Percentiles rank a stretch among this genome's conserved stretches.
Conservation (phyloP, 2,329 filamentous ascomycete species). For the Ascochyta koolunga region DNA sequence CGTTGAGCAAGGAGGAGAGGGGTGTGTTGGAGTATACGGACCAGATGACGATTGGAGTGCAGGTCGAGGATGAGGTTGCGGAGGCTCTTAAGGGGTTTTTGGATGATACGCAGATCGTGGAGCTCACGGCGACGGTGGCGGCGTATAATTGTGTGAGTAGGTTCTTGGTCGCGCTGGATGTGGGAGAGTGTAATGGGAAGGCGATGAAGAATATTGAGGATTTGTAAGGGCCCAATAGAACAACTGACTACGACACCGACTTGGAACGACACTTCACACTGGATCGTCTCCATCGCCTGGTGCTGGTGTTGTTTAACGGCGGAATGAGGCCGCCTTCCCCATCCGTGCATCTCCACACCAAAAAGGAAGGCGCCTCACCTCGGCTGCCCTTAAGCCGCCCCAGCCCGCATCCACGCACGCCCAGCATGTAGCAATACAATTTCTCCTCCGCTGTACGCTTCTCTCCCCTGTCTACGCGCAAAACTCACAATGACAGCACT, state of each 20-base stretch:
- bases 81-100: slow-evolving; percentile 65
- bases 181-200: slow-evolving; percentile 51
- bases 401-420: slow-evolving; percentile 23
- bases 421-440: slow-evolving; percentile 10
- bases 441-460: background rate
- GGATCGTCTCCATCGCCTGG: background rate
- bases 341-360: slow-evolving; percentile 24
- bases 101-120: slow-evolving; percentile 74
- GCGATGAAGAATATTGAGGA: slow-evolving; percentile 42
- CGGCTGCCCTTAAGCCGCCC: slow-evolving; percentile 31
- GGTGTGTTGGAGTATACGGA: slow-evolving; percentile 76
- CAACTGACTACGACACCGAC: too few relatives aligned
- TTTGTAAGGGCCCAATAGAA: slow-evolving; percentile 14
- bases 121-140: slow-evolving; percentile 78
- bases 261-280: background rate
- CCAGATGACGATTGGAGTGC: slow-evolving; percentile 79
- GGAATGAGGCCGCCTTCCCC: slow-evolving; percentile 28
- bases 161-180: slow-evolving; percentile 81
- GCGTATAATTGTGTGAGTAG: slow-evolving; percentile 85
- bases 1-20: slow-evolving; percentile 58
- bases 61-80: slow-evolving; percentile 72
- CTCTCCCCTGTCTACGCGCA: slow-evolving; percentile 8
- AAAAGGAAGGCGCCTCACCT: slow-evolving; percentile 21
- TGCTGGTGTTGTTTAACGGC: background rate
- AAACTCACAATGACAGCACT: slow-evolving; percentile 41